Evolutionary conservation across 1,284 basidiomycete genomes (phyloP), one percentile per base, ranked within the genome.

Genomic region (Inonotus obliquus): DNA sequence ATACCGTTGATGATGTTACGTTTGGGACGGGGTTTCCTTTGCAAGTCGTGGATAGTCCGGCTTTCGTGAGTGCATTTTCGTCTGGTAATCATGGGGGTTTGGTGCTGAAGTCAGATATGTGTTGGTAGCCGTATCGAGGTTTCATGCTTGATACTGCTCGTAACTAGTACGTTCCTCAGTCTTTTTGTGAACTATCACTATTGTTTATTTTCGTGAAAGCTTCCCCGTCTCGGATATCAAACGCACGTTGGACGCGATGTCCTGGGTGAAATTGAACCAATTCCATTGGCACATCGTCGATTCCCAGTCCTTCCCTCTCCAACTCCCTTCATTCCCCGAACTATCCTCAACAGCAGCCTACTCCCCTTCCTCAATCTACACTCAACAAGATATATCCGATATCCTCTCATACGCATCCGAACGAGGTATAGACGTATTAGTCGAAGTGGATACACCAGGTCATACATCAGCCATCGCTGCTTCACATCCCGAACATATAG

Each of bases 271-370:
- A 78, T 84, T 91, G 60, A 89, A 84, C 71, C 81, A 81, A 32
- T 86, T 93, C 74, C 90, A 93, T 70, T 92, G 89, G 91, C 91
- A 94, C 70, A 79, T 91, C 59, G 87, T 88, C 39, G 86, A 89
- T 71, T 82, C 81, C 66, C 86, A 89, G 71, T 86, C 84, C 61
- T 96, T 91, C 79, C 91, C 92, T 0, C 77, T 94, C 19, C 76
- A 81, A 38, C 73, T 92, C 35, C 79, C 84, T 3, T 81, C 80
- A 7, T 87, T 83, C 70, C 78, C 81, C 1, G 81, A 88, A 62
- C 75, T 95, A 1, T 75, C 89, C 0, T 10, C 11, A 25, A 10
- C 45, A 17, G 45, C n/a, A 11, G 45, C 45, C 17, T 48, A 48
- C 13, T 80, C 80, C 1, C 55, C 77, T 0, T 64, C 65, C 0